Evolutionary conservation across 768 basidiomycete species (phyloP), one percentile per base, ranked within the genome.

Genomic region (Boletus rex-veris): DNA sequence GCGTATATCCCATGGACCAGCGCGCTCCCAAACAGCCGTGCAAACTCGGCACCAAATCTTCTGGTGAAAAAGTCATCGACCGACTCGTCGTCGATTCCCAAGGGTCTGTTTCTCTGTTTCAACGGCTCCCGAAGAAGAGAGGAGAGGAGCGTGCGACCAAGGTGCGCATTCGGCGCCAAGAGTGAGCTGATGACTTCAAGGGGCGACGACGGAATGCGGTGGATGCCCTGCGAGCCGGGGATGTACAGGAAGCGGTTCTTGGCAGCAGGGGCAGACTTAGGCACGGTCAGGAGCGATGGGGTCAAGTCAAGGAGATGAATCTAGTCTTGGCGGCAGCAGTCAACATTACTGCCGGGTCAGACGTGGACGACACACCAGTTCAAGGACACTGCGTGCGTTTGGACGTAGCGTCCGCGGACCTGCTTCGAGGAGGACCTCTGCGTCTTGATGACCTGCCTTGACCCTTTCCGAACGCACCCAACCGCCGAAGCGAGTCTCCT

Each of bases 1-100:
- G 92, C 93, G 66, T 98, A 98, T 51, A 98, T 89, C 0, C 96
- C 96, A 63, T 97, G 95, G 1, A 93, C 83, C 53, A 97, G 74
- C 0, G 95, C 87, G 33, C 79, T 91, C 65, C 88, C 84, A 50
- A 98, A 78, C 3, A 80, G 78, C 15, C 83, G 79, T 1, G 95
- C 92, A 60, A 95, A 81, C 3, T 76, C 69, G 7, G 76, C 67
- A 0, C 92, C 90, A 52, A 97, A 88, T 21, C 91, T 77, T 12
- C 90, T 78, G 0, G 80, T 67, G 51, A 98, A 66, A 59, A 98
- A 90, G 0, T 81, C 69, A 57, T 98, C 85, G 8, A 98, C 76
- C 0, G 85, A 86, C 63, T 97, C 93, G 67, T 99, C 96, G 3
- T 71, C 63, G 9, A 66, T 46, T 16, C 66, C 63, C 16, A 54